These are phyloP conservation scores for Fennellomyces sp. DNA, from an alignment of 371 early-diverging fungal species.

Conservation along the genomic window DNA sequence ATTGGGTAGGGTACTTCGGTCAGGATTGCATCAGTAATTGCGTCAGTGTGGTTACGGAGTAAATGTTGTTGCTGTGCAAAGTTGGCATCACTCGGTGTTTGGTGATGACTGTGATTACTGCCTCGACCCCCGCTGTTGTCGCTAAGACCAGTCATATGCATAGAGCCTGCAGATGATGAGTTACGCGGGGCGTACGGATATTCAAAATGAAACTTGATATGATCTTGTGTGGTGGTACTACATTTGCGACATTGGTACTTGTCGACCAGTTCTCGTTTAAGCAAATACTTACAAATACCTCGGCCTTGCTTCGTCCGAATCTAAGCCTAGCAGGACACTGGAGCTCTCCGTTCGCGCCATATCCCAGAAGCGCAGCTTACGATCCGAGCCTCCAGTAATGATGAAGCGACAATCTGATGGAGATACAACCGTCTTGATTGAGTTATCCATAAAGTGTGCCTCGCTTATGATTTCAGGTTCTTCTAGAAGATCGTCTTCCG, in stretches of 20 bases:
- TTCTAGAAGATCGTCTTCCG: constrained; percentile 50
- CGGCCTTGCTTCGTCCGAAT: constrained; percentile 61
- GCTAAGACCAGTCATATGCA: constrained; percentile 11
- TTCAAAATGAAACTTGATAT: constrained; percentile 59
- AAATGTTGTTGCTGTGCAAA: constrained; percentile 58
- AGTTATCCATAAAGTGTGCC: constrained; percentile 53
- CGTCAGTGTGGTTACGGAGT: constrained; percentile 73
- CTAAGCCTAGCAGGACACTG: constrained; percentile 70
- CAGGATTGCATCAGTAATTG: constrained; percentile 70
- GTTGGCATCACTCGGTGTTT: constrained; percentile 3
- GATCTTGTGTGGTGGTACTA: constrained; percentile 62
- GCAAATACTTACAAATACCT: constrained; percentile 52
- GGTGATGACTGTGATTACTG: no score
- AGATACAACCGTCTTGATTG: constrained; percentile 57
- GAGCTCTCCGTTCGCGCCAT: constrained; percentile 67
- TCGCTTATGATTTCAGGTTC: constrained; percentile 58
- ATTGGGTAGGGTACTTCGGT: constrained; percentile 80
- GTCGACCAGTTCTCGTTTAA: not conserved
- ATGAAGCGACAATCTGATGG: constrained; percentile 64
- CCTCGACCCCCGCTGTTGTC: constrained; percentile 9
- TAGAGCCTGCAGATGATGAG: constrained; percentile 12
- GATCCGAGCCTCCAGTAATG: constrained; percentile 82
- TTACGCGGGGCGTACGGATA: constrained; percentile 38
- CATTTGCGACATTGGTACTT: not conserved
- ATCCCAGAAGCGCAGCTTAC: constrained; percentile 86